phyloP scores from a whole-genome alignment of 176 grass and related monocot genomes.

The Lolium rigidum region DNA sequence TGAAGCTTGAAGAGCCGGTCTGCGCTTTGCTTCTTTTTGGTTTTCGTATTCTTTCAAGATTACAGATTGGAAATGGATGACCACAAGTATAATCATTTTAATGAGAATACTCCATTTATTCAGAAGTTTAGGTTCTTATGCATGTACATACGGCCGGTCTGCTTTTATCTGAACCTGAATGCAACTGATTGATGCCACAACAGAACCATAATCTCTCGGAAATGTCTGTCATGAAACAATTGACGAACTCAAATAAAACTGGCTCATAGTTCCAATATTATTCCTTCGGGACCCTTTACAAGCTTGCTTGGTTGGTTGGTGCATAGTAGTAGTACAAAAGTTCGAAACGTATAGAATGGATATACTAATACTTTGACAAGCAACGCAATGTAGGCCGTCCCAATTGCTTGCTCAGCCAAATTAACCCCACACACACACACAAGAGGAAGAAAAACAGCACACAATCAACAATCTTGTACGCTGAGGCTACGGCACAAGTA shows the following conservation, averaged over 20 bases:
- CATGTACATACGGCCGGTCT: neutral
- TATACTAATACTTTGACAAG: neutral
- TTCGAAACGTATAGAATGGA: neutral
- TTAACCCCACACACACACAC: neutral
- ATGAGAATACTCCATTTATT: neutral
- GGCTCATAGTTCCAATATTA: neutral
- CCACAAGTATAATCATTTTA: neutral
- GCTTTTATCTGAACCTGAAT: neutral
- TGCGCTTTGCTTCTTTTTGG: slow-evolving; percentile 2
- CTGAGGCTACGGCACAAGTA: neutral
- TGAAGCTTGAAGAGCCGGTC: neutral
- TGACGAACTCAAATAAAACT: neutral
- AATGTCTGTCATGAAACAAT: neutral
- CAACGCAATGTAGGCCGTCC: neutral
- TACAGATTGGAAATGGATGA: neutral
- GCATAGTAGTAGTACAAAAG: neutral
- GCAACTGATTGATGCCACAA: neutral
- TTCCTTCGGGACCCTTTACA: neutral
- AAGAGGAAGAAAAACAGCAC: neutral
- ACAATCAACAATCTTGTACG: neutral
- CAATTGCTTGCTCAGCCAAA: slow-evolving; percentile 18
- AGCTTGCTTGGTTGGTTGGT: neutral
- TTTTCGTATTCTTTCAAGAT: neutral
- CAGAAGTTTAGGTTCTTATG: neutral
- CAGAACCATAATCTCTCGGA: neutral